Base-by-base conservation (phyloP, 768 basidiomycete genomes). In the Macrolepiota dolichaula region DNA sequence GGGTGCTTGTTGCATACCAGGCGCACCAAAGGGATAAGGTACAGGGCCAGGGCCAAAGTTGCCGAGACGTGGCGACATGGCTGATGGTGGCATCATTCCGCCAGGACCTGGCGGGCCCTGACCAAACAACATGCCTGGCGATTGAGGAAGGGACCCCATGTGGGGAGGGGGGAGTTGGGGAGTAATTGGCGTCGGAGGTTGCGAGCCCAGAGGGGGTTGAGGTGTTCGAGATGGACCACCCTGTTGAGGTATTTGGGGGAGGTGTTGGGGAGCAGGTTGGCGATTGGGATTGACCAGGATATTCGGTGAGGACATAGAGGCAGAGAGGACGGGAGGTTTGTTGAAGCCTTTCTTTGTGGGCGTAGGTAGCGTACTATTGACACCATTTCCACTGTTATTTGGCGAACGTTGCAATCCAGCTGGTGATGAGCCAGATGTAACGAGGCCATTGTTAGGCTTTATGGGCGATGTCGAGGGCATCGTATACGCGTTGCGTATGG, bases 311-410 rank as follows among this genome's bases (percentile, higher is more conserved):
- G 58, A 61, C 59, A 59, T 53, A 36, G 68, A 67, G 46, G 66
- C 61, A 52, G 71, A 63, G 55, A 70, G 63, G 32, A 69, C 57
- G 42, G 72, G 61, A 62, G 78, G 71, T 71, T 87, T 65, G 29
- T 75, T 82, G 67, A 80, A 74, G 59, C 80, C 82, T 78, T 89
- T 91, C 81, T 89, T 91, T 46, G 77, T 72, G 50, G 79, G 69
- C 44, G 40, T 60, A 22, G 38, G 12, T 35, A 42, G 22, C 15
- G 73, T 70, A 22, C 80, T 77, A 63, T 80, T 82, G 40, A 74
- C 77, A 38, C 54, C 65, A 13, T 64, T 60, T 36, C 58, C 62
- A 38, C 66, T 71, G 44, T 59, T 69, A 50, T 77, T 78, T 9
- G 78, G 78, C 32, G 79, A 77, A 37, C 78, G 81, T 62, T 76